Base-by-base conservation (phyloP, 140 eudicot genomes). In the Anethum foeniculum region DNA sequence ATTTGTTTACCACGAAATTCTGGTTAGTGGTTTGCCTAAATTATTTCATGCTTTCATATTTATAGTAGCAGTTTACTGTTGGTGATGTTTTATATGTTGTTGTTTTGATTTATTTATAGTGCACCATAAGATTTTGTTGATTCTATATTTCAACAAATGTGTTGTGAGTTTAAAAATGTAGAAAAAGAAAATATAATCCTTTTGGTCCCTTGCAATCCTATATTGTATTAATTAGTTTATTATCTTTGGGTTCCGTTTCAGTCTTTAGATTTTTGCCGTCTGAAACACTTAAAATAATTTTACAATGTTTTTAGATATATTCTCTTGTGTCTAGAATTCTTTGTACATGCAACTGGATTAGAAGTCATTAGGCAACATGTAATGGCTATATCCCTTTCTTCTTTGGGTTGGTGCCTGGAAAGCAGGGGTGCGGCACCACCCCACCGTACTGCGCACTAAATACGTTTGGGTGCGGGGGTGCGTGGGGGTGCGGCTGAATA, bases 1-100 rank as follows among this genome's bases (percentile, higher is more conserved):
- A 44, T 94, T 85, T 88, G 98, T 94, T 34, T 94, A 94, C 87
- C 98, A 94, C 89, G 98, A 94, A 90, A 94, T 94, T 80, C 85
- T 94, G 96, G 97, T 74, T 79, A 85, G 92, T 88, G 21, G 54
- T 76, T 71, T 65, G 32, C 60, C 49, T 30, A 41, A 74, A 1
- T 43, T 39, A 25, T 41, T 74, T 44, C 27, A 25, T 48, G 18
- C 43, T 12, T 48, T 75, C 3, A n/a, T 48, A 15, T 75, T n/a
- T 15, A 27, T 75, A 18, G 25, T 25, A 43, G 36, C 48, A 3
- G 49, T 65, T 46, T 82, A 84, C 49, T 76, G 18, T 60, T 36
- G 47, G 47, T 46, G 23, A 27, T 67, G 43, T 32, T 13, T 15
- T 67, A 28, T 9, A 2, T 67, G 9, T 64, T 64, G 28, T 11